Conservation (phyloP, 1,139 yeast genomes). For the Taphrina flavorubra region DNA sequence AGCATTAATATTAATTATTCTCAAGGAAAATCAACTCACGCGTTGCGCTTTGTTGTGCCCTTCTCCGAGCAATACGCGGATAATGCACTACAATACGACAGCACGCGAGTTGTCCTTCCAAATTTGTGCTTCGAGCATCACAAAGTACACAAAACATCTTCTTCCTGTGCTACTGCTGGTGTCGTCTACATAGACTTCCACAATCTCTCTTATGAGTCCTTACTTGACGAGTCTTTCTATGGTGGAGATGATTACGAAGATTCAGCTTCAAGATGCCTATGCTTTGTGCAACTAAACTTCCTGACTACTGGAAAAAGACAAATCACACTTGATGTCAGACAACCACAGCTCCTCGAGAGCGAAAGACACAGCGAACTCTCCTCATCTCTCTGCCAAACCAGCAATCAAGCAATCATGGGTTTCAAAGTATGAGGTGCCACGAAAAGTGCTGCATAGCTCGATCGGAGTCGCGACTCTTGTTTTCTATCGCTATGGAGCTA, state of each 20-base stretch:
- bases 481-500: slow-evolving; percentile 66
- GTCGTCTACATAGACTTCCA: too few species aligned
- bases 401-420: slow-evolving; percentile 10
- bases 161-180: too few species aligned
- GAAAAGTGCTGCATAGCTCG: slow-evolving; percentile 84
- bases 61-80: background rate
- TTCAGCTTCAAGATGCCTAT: too few species aligned
- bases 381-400: background rate
- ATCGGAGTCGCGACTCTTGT: slow-evolving; percentile 81
- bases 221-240: too few species aligned
- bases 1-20: too few species aligned
- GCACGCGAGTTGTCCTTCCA: too few species aligned
- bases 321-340: background rate
- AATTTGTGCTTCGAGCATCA: too few species aligned
- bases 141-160: too few species aligned
- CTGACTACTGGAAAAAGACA: background rate
- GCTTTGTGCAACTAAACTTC: too few species aligned
- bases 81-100: too few species aligned
- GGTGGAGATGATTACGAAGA: too few species aligned
- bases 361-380: background rate
- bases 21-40: background rate
- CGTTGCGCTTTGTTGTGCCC: slow-evolving; percentile 17
- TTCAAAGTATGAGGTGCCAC: slow-evolving; percentile 78
- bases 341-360: background rate
- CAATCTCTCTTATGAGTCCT: too few species aligned